Evolutionary conservation across 1,139 yeast genomes (phyloP), one percentile per base, ranked within the genome.

Genomic region (Protomyces gravidus): DNA sequence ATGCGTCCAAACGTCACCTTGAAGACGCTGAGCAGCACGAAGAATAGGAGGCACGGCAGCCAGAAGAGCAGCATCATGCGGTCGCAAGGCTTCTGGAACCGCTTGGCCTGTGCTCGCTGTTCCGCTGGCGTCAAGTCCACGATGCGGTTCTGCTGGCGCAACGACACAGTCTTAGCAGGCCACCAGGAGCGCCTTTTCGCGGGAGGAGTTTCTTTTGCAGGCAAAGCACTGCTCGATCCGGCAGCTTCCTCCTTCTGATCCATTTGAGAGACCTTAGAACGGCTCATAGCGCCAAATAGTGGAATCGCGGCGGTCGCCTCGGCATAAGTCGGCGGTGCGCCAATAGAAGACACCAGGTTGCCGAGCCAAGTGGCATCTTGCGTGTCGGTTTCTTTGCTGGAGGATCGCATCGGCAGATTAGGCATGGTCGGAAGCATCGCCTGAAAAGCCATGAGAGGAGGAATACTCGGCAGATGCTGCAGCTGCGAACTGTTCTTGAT

Each of bases 1-100:
- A 45, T 6, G 7, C 17, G 9, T 5, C 49, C 49, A 21, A 51
- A 30, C 23, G 45, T 26, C 19, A 47, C 49, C 36, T 51, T 51
- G 56, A 47, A 47, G 17, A 51, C 30, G 11, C 49, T 28, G 9
- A 51, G 19, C 32, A 30, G 15, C 28, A 51, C 42, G 49, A 51
- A 51, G 42, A 51, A 51, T 17, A 32, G n/a, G 26, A 51, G 42
- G 26, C 56, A 51, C 21, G 56, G 56, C 6, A 51, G 32, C 56
- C 56, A 51, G 17, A 51, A 51, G 28, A 51, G 19, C 27, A 51
- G 45, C 56, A 51, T 51, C 56, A 51, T 51, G 9, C 56, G 48
- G 21, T 51, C 56, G 5, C 49, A 47, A 13, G 56, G 47, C 42
- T 51, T 51, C 49, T 51, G 56, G 19, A 51, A 51, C 11, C 47